Evolutionary conservation across 176 grass and related monocot species (phyloP), one percentile per base, ranked within the genome.

Genomic region (Calamus simplicifolius): DNA sequence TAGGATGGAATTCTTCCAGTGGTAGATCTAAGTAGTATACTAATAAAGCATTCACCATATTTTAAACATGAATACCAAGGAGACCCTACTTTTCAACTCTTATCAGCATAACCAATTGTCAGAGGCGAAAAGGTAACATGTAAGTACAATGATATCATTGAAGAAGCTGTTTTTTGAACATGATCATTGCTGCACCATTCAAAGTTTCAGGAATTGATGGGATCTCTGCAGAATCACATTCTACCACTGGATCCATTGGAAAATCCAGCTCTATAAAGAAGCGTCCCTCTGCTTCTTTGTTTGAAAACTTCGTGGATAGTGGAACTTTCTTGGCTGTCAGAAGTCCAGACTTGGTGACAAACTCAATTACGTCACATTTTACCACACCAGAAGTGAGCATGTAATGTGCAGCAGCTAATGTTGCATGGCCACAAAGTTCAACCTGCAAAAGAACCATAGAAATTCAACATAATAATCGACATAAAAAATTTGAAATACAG

Each of bases 191-290:
- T 12, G 65, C 69, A 28, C 73, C 73, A 51, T 89, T 89, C n/a
- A 95, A 56, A 64, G 82, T 95, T 5, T 77, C 54, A 16, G 82
- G 76, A 57, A 95, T 78, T 1, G 63, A 70, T 10, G 75, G 76
- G 58, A 43, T 6, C 26, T 89, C 76, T 30, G 59, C 48, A 26
- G 69, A 29, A 57, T 64, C 2, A 28, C 73, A 89, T 35, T 27
- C 64, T 13, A 73, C 58, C 15, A 83, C 62, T 27, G 75, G 72
- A 51, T 77, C n/a, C 69, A 72, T 64, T 35, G 90, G 90, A 63
- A 95, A 78, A 75, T 89, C 58, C 19, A 95, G 26, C 66, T 88
- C 75, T 62, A 94, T 79, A 38, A 68, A 85, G 19, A 88, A 77
- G 7, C 76, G 88, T 17, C 57, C 69, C 18, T 18, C 48, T 29